Evolutionary conservation across 441 rosid genomes (phyloP), one percentile per base, ranked within the genome.

Genomic region (Gossypium schwendimanii): DNA sequence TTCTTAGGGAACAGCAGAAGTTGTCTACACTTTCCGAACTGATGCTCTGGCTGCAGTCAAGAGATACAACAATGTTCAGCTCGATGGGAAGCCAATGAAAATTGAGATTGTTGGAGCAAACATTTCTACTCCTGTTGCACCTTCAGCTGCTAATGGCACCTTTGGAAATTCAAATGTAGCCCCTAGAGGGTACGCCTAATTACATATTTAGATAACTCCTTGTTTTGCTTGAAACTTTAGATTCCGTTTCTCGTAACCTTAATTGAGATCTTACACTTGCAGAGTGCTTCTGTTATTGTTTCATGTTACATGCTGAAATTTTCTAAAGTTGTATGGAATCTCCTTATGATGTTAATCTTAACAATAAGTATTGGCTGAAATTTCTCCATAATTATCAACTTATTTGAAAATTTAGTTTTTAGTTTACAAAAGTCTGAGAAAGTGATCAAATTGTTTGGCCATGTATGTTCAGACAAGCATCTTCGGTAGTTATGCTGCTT

Each of bases 41-140:
- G 96, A 94, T 84, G 98, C 95, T 28, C 33, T 86, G 11, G 92
- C 90, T 36, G 98, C 98, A 71, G 86, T 92, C 47, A 92, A 90
- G 85, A 89, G 90, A 81, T 94, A 90, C 81, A 88, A 90, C 76
- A 87, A 87, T 26, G 97, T 94, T 77, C 93, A 90, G 84, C 94
- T 94, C 4, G 98, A 94, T 81, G 97, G 97, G 33, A 94, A 92
- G 70, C 97, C 97, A 0, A 92, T 94, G 97, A 92, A 89, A 80
- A 94, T 92, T 57, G 97, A 94, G 88, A 87, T 94, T 9, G 89
- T 88, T 58, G 98, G 97, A 9, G 80, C 83, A 23, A 89, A 88
- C 76, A 70, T 88, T 55, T 80, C 82, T 1, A 57, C 89, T 11
- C 85, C 84, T 73, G 83, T 78, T 66, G 85, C 77, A 3, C 75